Evolutionary conservation across 768 basidiomycete species (phyloP).

Genomic region (Lactifluus echinatus): DNA sequence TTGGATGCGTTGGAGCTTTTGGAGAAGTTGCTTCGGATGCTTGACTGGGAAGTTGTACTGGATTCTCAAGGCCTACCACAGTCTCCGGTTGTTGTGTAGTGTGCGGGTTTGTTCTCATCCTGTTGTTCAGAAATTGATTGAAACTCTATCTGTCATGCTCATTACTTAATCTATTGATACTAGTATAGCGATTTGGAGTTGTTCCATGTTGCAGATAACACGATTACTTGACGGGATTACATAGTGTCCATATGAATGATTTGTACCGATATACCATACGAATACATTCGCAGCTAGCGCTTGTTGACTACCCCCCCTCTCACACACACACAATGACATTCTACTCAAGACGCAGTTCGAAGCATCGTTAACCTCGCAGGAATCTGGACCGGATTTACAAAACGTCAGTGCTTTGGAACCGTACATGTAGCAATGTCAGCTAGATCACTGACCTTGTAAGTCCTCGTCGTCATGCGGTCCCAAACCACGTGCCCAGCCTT

Average conservation of each 20-base stretch:
- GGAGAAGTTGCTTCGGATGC: not conserved
- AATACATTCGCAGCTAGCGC: no score
- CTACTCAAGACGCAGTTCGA: no score
- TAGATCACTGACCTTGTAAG: no score
- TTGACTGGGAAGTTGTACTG: slow-evolving; percentile 4
- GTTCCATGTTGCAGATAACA: no score
- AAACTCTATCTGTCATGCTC: not conserved
- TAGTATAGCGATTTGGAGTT: no score
- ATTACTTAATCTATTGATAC: not conserved
- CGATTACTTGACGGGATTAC: not conserved
- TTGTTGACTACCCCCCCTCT: no score
- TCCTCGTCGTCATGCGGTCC: no score
- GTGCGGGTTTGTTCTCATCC: not conserved
- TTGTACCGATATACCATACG: not conserved
- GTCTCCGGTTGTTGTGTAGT: not conserved
- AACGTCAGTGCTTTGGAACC: no score
- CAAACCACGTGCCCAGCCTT: no score
- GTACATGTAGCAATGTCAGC: no score
- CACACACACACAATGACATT: not conserved
- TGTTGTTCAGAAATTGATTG: not conserved
- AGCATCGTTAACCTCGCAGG: no score
- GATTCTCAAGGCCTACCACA: not conserved
- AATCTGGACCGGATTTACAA: no score
- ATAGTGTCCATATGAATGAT: not conserved
- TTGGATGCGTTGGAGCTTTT: not conserved